A percentile compares a stretch with the other conserved stretches of the same genome.
Evolutionary conservation across 2,329 filamentous ascomycete genomes (phyloP).

Genomic region (Colletotrichum liriopes): DNA sequence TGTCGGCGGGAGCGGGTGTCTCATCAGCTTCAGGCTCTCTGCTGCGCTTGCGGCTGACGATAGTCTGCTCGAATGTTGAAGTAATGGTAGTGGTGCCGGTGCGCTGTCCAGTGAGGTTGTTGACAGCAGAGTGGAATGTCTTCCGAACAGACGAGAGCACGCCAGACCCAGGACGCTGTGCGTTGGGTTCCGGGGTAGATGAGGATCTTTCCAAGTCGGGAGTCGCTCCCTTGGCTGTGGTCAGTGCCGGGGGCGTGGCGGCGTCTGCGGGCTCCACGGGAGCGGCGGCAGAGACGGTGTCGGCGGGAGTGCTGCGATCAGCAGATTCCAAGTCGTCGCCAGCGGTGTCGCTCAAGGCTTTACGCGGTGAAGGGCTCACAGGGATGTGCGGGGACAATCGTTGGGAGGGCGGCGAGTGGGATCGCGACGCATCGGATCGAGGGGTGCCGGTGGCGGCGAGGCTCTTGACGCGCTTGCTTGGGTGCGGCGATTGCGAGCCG

Average conservation of each 20-base stretch:
- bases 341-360: constrained; percentile 10
- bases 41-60: constrained; percentile 36
- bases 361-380: constrained; percentile 10
- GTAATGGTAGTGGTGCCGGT: constrained; percentile 22
- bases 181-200: constrained; percentile 24
- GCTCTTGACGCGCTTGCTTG: constrained; percentile 32
- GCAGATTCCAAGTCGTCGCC: constrained; percentile 7
- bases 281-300: constrained; percentile 7
- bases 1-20: constrained; percentile 4
- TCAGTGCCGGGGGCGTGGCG: not conserved
- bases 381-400: constrained; percentile 1
- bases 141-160: constrained; percentile 26
- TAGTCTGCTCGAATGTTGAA: constrained; percentile 28
- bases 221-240: not conserved
- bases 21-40: constrained; percentile 29
- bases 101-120: constrained; percentile 12
- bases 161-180: not conserved
- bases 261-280: not conserved
- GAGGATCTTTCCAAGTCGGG: not conserved
- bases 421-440: constrained; percentile 25
- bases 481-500: constrained; percentile 29
- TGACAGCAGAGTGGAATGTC: constrained; percentile 15
- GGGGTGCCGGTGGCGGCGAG: constrained; percentile 9
- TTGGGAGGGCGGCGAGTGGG: constrained; percentile 22
- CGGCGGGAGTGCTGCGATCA: constrained; percentile 19